A percentile compares a stretch with the other conserved stretches of the same genome.
phyloP scores from a whole-genome alignment of 164 flowering plant species.

The Magnolia changhungtana region DNA sequence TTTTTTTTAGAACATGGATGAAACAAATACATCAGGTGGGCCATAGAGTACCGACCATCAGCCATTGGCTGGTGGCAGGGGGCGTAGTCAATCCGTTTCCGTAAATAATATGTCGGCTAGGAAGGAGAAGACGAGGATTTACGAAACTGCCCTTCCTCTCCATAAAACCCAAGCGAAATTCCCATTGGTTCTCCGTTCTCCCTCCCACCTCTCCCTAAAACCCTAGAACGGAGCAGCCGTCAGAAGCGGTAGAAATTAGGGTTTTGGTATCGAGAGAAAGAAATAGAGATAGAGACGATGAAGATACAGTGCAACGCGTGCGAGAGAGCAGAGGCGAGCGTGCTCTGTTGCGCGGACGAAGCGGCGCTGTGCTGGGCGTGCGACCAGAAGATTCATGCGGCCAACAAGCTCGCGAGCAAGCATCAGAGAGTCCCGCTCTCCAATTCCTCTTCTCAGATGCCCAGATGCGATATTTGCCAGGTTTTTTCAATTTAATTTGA shows the following conservation, averaged over 20 bases:
- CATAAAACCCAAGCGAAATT: neutral
- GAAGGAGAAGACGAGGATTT: neutral
- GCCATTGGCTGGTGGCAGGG: too few relatives aligned
- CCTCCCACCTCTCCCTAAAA: neutral
- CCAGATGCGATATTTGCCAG: slow-evolving; percentile 94
- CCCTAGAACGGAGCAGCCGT: neutral
- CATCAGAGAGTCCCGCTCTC: slow-evolving; percentile 79
- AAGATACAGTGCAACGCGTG: slow-evolving; percentile 96
- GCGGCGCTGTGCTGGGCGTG: slow-evolving; percentile 86
- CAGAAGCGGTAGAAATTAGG: neutral
- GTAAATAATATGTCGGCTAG: neutral
- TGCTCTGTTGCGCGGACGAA: slow-evolving; percentile 92
- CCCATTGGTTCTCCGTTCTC: neutral
- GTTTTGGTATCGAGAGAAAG: neutral
- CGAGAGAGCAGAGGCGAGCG: slow-evolving; percentile 79
- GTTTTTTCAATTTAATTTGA: slow-evolving; percentile 21
- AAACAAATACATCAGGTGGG: too few relatives aligned
- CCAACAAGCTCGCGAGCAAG: slow-evolving; percentile 87
- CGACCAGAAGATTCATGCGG: slow-evolving; percentile 85
- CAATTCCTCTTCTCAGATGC: slow-evolving; percentile 56
- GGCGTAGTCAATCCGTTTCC: too few relatives aligned
- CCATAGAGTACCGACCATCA: too few relatives aligned
- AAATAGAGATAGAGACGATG: slow-evolving; percentile 29
- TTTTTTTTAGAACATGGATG: too few relatives aligned
- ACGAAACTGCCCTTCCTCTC: neutral